Evolutionary conservation across 78 protist species (phyloP), one percentile per base, ranked within the genome.

Genomic region (Polysphondylium violaceum): DNA sequence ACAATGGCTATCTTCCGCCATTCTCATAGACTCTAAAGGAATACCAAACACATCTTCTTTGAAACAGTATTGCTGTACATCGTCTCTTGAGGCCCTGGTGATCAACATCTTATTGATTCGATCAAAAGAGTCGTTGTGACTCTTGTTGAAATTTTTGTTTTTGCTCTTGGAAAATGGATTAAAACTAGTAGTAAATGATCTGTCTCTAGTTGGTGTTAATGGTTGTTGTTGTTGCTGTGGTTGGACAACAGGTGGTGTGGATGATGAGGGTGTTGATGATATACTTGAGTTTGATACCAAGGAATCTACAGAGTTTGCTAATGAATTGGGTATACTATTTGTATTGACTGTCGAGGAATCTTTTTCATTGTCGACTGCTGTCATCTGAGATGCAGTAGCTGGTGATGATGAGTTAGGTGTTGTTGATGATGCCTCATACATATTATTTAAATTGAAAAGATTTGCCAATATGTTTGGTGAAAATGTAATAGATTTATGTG

Each of bases 11-110:
- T 83, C 91, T 31, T 59, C 77, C 3, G 31, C 25, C 7, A 83
- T 6, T 55, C 91, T 38, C 41, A 69, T 23, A n/a, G 64, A 64
- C 17, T 69, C 91, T 14, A 83, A 40, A 7, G 91, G 77, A 6
- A 69, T 25, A 27, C 74, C 91, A 69, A 83, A 55, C 29, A 83
- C 72, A 58, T 38, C 91, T 27, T 83, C 91, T 23, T 69, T 68
- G 8, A 67, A 63, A 50, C 51, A 69, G 25, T 47, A 44, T 0
- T 83, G 79, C 25, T 31, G 53, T 0, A 74, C 47, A 59, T 83
- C 91, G 25, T 74, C 36, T 21, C 51, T 53, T 17, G 63, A 36
- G 25, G 40, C 29, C 31, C 79, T 68, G 12, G 77, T 68, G 3
- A 58, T 83, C 12, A 83, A 43, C 91, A 83, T 83, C 16, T 58